phyloP scores from a whole-genome alignment of 2,329 filamentous ascomycete species.

The Arthrocladium fulminans region DNA sequence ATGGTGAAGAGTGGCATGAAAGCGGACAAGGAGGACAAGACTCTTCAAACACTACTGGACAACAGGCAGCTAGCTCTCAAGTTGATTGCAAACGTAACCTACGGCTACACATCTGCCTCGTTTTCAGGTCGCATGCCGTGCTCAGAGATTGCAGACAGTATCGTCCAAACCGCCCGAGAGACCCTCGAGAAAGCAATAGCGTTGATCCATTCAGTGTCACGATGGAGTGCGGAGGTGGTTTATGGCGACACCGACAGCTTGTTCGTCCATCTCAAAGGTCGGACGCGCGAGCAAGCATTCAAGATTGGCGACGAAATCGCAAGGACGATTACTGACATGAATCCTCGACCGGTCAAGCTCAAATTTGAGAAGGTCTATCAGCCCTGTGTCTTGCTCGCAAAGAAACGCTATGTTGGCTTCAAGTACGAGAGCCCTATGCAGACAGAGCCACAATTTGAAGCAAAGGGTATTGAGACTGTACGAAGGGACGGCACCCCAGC shows the following conservation, averaged over 20 bases:
- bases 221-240: conserved; percentile 92
- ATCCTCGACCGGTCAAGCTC: conserved; percentile 84
- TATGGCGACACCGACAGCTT: conserved; percentile 97
- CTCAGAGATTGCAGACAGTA: conserved; percentile 94
- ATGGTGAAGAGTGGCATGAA: conserved; percentile 99
- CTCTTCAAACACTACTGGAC: conserved; percentile 77
- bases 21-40: conserved; percentile 76
- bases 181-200: conserved; percentile 91
- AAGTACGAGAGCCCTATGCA: conserved; percentile 81
- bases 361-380: conserved; percentile 99
- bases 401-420: conserved; percentile 97
- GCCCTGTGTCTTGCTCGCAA: conserved; percentile 85
- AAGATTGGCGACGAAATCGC: conserved; percentile 88
- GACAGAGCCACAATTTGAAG: conserved; percentile 78
- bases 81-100: conserved; percentile 95
- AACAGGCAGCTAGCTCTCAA: conserved; percentile 92
- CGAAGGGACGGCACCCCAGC: conserved; percentile 88
- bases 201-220: conserved; percentile 74
- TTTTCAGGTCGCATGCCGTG: conserved; percentile 98
- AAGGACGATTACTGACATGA: conserved; percentile 74
- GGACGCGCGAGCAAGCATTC: conserved; percentile 81
- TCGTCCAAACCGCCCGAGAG: conserved; percentile 90
- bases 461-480: conserved; percentile 97
- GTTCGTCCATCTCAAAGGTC: conserved; percentile 81
- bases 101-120: conserved; percentile 92